Evolutionary conservation across 1,139 yeast species (phyloP).

Genomic region (Hyphopichia khmerensis): DNA sequence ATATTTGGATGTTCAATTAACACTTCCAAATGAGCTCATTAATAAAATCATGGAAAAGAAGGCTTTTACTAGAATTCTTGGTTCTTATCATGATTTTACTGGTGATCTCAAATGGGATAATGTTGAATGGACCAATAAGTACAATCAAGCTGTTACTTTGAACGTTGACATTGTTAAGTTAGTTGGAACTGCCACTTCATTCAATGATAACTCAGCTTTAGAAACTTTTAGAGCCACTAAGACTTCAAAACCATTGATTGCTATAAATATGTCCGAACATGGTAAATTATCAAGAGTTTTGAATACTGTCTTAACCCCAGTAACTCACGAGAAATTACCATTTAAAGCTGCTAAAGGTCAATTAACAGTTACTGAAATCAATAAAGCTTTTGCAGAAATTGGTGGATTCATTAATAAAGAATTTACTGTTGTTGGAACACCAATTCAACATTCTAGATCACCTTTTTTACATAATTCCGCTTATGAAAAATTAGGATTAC

Average conservation of each 20-base stretch:
- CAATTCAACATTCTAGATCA: conserved; percentile 83
- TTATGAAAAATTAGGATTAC: conserved; percentile 69
- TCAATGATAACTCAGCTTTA: conserved; percentile 67
- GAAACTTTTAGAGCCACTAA: conserved; percentile 65
- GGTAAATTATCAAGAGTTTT: conserved; percentile 82
- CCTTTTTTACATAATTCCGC: conserved; percentile 83
- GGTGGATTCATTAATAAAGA: conserved; percentile 61
- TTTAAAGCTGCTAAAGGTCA: conserved; percentile 78
- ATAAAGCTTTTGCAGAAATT: conserved; percentile 54
- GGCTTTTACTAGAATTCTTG: conserved; percentile 70
- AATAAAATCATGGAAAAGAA: conserved; percentile 35
- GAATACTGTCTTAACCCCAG: conserved; percentile 78
- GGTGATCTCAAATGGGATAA: conserved; percentile 66
- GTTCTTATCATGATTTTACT: conserved; percentile 73
- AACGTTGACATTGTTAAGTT: conserved; percentile 79
- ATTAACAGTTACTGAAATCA: conserved; percentile 60
- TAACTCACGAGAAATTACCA: conserved; percentile 67
- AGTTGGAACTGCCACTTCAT: conserved; percentile 68
- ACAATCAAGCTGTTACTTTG: conserved; percentile 61
- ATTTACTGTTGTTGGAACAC: conserved; percentile 79
- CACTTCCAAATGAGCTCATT: conserved; percentile 33
- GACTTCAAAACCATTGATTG: conserved; percentile 64
- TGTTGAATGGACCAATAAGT: conserved; percentile 73
- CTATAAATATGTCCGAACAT: conserved; percentile 73
- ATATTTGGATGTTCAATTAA: conserved; percentile 53